phyloP scores from a whole-genome alignment of 257 asterid species.

The Solanum microdontum region DNA sequence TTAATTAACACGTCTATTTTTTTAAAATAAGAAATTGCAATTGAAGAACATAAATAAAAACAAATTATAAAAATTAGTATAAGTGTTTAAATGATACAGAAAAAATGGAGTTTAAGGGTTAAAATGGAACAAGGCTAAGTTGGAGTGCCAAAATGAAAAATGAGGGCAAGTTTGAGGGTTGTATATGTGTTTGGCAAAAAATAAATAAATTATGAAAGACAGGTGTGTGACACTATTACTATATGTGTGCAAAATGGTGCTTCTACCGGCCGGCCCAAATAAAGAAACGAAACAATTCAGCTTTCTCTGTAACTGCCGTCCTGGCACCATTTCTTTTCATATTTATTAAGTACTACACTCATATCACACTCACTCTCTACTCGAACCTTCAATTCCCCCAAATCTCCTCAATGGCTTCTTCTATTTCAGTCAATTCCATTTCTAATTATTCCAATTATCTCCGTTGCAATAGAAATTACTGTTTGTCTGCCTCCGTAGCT shows the following conservation, averaged over 20 bases:
- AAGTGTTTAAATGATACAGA: no score
- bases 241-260: not conserved
- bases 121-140: no score
- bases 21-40: no score
- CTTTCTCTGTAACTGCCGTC: conserved; percentile 16
- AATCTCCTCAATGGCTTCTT: conserved; percentile 19
- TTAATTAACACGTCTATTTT: no score
- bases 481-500: not conserved
- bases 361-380: not conserved
- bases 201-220: no score
- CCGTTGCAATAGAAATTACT: not conserved
- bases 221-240: not conserved
- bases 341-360: not conserved
- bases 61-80: no score
- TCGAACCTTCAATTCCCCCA: not conserved
- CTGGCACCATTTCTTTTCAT: not conserved
- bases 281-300: not conserved
- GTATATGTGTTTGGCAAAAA: no score
- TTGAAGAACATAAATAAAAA: no score
- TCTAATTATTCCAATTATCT: not conserved
- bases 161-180: no score
- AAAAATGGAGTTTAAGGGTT: no score
- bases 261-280: not conserved
- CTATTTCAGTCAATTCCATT: conserved; percentile 8
- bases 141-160: no score